These are phyloP conservation scores for Backusella circina DNA, from an alignment of 192 early-diverging fungal genomes.

Conservation along the genomic window DNA sequence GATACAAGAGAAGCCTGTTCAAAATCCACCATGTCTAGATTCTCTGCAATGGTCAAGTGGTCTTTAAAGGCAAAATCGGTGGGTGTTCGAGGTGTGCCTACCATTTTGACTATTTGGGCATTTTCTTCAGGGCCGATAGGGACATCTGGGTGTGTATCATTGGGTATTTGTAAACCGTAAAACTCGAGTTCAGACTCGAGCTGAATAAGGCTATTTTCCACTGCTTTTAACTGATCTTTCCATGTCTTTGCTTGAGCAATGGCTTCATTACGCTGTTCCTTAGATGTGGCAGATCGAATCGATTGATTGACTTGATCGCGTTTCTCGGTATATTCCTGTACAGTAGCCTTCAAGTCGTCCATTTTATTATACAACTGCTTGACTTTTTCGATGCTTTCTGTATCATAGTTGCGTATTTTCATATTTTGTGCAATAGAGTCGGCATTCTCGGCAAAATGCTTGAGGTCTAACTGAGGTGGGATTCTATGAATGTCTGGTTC, in stretches of 20 bases:
- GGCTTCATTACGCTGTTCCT: slow-evolving; percentile 30
- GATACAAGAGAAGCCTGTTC: slow-evolving; percentile 75
- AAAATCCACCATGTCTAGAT: slow-evolving; percentile 76
- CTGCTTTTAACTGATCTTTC: slow-evolving; percentile 57
- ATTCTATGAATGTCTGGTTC: slow-evolving; percentile 23
- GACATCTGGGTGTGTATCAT: slow-evolving; percentile 66
- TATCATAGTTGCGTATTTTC: slow-evolving; percentile 23
- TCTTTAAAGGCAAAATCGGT: slow-evolving; percentile 40
- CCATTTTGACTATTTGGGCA: slow-evolving; percentile 51
- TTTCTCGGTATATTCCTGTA: slow-evolving; percentile 1
- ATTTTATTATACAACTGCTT: slow-evolving; percentile 13
- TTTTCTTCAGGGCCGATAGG: slow-evolving; percentile 76
- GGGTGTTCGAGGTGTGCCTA: slow-evolving; percentile 31
- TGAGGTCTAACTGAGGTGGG: slow-evolving; percentile 26
- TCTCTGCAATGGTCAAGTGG: slow-evolving; percentile 67
- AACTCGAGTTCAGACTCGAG: slow-evolving; percentile 56
- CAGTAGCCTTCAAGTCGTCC: not conserved
- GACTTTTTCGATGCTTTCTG: not conserved
- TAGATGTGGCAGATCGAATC: slow-evolving; percentile 20
- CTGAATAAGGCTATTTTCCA: slow-evolving; percentile 40
- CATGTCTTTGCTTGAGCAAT: slow-evolving; percentile 48
- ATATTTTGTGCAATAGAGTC: slow-evolving; percentile 26
- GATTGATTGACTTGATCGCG: slow-evolving; percentile 20
- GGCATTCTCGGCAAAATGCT: slow-evolving; percentile 22
- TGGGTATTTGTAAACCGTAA: slow-evolving; percentile 74